Conservation (phyloP, 768 basidiomycete genomes). For the Fistulinella prunicolor region DNA sequence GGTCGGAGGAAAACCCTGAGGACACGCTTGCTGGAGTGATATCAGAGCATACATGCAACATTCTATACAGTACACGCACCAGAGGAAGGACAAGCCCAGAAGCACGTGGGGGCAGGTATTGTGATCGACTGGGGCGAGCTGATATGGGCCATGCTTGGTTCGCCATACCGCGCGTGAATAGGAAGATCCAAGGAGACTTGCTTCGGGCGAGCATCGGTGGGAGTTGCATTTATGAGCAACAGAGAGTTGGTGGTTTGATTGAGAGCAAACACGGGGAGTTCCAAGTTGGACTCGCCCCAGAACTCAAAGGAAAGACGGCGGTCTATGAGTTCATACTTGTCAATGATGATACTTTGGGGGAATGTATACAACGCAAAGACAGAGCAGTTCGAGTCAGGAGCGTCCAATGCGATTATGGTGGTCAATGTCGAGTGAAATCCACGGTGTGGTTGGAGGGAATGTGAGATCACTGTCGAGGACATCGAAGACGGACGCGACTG, state of each 20-base stretch:
- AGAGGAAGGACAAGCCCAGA: constrained; percentile 32
- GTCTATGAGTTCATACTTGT: constrained; percentile 42
- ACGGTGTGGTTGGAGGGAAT: constrained; percentile 19
- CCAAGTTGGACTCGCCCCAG: constrained; percentile 40
- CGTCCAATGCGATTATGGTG: constrained; percentile 17
- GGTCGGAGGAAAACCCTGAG: constrained; percentile 8
- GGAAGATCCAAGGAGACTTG: constrained; percentile 35
- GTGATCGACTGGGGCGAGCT: constrained; percentile 18
- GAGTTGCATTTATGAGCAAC: constrained; percentile 32
- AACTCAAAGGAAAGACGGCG: constrained; percentile 33
- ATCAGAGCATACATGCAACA: constrained; percentile 5
- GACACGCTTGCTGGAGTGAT: constrained; percentile 4
- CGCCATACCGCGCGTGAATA: constrained; percentile 44
- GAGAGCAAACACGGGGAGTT: constrained; percentile 41
- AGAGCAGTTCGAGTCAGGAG: constrained; percentile 16
- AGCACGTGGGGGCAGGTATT: constrained; percentile 28
- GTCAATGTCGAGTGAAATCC: constrained; percentile 34
- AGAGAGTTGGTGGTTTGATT: constrained; percentile 23
- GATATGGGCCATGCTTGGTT: constrained; percentile 16
- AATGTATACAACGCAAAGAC: constrained; percentile 36
- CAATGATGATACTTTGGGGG: constrained; percentile 41
- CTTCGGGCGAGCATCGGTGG: constrained; percentile 2
- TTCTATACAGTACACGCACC: constrained; percentile 15
- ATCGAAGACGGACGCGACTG: too few relatives aligned
- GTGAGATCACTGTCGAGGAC: constrained; percentile 17